Percentiles rank a stretch among this genome's conserved stretches.
Conservation (phyloP, 768 basidiomycete species). For the Tricholoma matsutake region DNA sequence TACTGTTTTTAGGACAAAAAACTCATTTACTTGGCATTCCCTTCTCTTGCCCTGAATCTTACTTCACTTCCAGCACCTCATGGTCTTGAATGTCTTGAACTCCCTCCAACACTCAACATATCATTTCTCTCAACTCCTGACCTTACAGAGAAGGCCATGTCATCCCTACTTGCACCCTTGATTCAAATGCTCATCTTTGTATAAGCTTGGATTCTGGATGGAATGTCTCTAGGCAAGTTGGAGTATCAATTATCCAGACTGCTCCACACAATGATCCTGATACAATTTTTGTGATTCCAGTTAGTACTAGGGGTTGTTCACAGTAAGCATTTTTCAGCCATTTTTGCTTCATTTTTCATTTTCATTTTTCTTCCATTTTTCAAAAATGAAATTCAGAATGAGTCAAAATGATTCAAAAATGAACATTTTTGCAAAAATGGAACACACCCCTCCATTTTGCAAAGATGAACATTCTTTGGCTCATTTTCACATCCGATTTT, state of each 20-base stretch:
- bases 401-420: too few species aligned
- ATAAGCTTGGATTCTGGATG: too few species aligned
- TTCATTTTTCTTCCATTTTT: too few species aligned
- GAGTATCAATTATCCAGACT: constrained; percentile 5
- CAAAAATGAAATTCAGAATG: too few species aligned
- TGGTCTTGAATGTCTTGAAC: not conserved
- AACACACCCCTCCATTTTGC: too few species aligned
- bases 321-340: too few species aligned
- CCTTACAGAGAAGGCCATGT: not conserved
- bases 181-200: constrained; percentile 1
- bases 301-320: too few species aligned
- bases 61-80: constrained; percentile 1
- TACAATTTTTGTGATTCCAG: constrained; percentile 4
- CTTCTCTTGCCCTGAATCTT: constrained; percentile 3
- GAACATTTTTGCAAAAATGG: too few species aligned
- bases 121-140: not conserved
- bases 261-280: constrained; percentile 1
- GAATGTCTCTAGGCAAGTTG: constrained; percentile 1
- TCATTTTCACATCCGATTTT: not conserved
- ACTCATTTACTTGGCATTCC: too few species aligned
- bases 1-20: constrained; percentile 3
- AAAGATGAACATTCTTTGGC: too few species aligned
- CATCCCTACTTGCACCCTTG: not conserved
- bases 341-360: too few species aligned
- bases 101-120: not conserved